These are phyloP conservation scores for Rhodotorula glutinis DNA, from an alignment of 1,284 basidiomycete genomes.

Conservation along the genomic window DNA sequence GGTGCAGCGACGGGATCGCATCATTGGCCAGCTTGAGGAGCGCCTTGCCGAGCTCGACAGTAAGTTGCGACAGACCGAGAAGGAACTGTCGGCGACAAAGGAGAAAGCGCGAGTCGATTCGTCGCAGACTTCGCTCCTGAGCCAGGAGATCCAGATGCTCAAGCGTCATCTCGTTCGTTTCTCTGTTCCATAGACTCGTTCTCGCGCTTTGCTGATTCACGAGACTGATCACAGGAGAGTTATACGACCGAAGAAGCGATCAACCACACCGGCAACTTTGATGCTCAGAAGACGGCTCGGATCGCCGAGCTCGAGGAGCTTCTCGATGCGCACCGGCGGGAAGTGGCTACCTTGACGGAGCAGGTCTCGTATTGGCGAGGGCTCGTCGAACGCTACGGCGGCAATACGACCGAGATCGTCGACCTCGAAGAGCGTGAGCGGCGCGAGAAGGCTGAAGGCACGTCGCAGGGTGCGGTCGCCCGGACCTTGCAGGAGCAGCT, in stretches of 20 bases:
- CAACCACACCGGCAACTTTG: constrained; percentile 39
- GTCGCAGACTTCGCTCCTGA: constrained; percentile 38
- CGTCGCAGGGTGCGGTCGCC: neutral
- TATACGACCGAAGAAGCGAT: constrained; percentile 44
- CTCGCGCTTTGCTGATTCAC: constrained; percentile 16
- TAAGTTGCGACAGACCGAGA: constrained; percentile 18
- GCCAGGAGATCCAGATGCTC: constrained; percentile 41
- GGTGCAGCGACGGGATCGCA: constrained; percentile 40
- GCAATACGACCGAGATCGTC: constrained; percentile 37
- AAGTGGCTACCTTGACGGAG: constrained; percentile 36
- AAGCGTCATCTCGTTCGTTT: constrained; percentile 41
- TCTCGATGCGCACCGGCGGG: constrained; percentile 39
- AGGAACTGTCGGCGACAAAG: constrained; percentile 14
- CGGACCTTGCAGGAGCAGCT: constrained; percentile 28
- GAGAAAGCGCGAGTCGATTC: constrained; percentile 32
- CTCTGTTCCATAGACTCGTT: neutral
- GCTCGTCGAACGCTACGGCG: constrained; percentile 37
- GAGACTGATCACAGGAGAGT: constrained; percentile 38
- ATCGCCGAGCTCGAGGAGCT: constrained; percentile 44
- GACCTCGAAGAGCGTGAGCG: constrained; percentile 23
- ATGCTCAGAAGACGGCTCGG: constrained; percentile 43
- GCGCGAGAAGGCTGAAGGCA: neutral
- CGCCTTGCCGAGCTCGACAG: constrained; percentile 37
- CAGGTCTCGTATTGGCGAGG: constrained; percentile 34
- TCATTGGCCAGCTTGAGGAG: constrained; percentile 41